A percentile compares a stretch with the other conserved stretches of the same genome.
Conservation (phyloP, 202 grass and related monocot species). For the Setaria italica region DNA sequence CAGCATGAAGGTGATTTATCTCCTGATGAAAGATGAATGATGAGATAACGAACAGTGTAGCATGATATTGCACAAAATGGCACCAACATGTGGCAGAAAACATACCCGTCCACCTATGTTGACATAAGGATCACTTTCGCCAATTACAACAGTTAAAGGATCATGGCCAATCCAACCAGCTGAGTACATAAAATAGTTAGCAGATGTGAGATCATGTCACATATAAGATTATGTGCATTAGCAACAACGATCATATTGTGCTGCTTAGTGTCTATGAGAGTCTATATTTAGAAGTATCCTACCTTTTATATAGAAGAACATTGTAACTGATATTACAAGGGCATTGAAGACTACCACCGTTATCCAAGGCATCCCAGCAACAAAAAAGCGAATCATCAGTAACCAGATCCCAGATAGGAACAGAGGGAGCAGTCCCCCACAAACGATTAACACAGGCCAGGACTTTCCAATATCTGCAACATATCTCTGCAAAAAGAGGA, state of each 20-base stretch:
- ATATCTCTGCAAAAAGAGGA: slow-evolving; percentile 79
- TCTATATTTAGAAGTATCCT: slow-evolving; percentile 32
- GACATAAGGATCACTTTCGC: slow-evolving; percentile 83
- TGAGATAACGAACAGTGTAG: slow-evolving; percentile 46
- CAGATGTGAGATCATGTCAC: not conserved
- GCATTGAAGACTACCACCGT: slow-evolving; percentile 84
- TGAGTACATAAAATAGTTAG: slow-evolving; percentile 53
- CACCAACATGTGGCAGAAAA: slow-evolving; percentile 32
- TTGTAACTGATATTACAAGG: slow-evolving; percentile 86
- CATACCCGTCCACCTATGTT: slow-evolving; percentile 82
- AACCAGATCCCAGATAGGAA: slow-evolving; percentile 86
- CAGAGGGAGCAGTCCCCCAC: slow-evolving; percentile 84
- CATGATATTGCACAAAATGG: slow-evolving; percentile 36
- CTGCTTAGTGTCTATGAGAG: not conserved
- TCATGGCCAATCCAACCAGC: slow-evolving; percentile 97
- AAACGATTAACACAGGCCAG: slow-evolving; percentile 97
- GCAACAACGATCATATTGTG: not conserved
- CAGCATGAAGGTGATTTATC: slow-evolving; percentile 76
- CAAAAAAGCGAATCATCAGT: slow-evolving; percentile 96
- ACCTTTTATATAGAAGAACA: slow-evolving; percentile 98
- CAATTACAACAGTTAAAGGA: slow-evolving; percentile 89
- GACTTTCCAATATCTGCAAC: slow-evolving; percentile 91
- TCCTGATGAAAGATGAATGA: slow-evolving; percentile 58
- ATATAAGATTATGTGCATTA: not conserved
- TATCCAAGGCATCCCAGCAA: slow-evolving; percentile 96